Evolutionary conservation across 345 rosid species (phyloP).

Genomic region (Erodium maritimum): DNA sequence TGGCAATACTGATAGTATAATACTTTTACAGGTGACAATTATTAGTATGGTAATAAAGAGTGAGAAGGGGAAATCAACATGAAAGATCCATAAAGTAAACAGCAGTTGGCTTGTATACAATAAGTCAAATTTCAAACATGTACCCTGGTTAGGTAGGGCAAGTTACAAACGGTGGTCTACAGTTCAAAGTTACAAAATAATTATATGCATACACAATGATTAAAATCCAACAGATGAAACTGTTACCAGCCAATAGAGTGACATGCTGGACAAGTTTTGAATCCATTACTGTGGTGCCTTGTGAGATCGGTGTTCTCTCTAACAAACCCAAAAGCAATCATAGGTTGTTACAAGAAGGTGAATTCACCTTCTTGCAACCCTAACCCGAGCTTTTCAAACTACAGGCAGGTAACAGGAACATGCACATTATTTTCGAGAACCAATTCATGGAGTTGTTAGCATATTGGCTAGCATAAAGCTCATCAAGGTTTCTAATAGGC

Average conservation of each 20-base stretch:
- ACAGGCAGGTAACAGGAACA: not conserved
- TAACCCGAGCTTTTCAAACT: no score
- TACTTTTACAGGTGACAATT: not conserved
- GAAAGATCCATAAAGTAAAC: not conserved
- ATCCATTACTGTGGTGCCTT: no score
- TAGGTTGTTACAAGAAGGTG: no score
- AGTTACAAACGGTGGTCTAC: not conserved
- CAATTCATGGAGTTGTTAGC: not conserved
- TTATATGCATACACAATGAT: no score
- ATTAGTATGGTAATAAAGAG: not conserved
- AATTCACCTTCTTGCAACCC: no score
- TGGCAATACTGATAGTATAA: not conserved
- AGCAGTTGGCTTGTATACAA: not conserved
- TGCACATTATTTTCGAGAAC: not conserved
- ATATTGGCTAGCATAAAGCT: not conserved
- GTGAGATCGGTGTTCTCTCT: no score
- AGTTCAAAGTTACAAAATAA: not conserved
- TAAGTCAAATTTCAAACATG: not conserved
- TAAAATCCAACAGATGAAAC: not conserved
- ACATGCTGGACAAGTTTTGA: not conserved
- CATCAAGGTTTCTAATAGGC: not conserved
- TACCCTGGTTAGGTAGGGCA: not conserved
- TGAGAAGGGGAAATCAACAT: not conserved
- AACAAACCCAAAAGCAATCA: no score
- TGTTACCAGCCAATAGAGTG: no score